Percentiles rank a stretch among this genome's conserved stretches.
Conservation (phyloP, 202 grass and related monocot genomes). For the Miscanthus sacchariflorus region DNA sequence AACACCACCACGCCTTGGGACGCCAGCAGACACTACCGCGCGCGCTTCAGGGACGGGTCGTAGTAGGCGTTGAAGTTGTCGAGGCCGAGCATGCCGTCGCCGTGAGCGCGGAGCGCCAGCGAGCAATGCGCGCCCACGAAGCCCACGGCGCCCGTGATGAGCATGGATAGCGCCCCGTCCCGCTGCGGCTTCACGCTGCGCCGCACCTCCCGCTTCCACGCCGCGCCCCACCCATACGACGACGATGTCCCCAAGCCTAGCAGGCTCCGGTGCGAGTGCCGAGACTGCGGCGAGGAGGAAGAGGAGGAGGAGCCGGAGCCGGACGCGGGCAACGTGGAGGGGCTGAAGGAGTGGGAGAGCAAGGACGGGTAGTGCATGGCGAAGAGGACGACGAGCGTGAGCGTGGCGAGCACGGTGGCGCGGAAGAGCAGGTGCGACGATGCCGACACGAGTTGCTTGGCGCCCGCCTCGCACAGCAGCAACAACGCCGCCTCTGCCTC, state of each 20-base stretch:
- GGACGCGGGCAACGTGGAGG: slow-evolving; percentile 34
- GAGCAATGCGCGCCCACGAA: slow-evolving; percentile 81
- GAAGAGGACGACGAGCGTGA: slow-evolving; percentile 63
- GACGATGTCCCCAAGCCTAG: slow-evolving; percentile 37
- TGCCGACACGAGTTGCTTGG: slow-evolving; percentile 67
- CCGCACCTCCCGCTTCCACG: slow-evolving; percentile 62
- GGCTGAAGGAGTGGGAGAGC: slow-evolving; percentile 56
- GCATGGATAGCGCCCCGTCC: slow-evolving; percentile 57
- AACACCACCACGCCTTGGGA: slow-evolving; percentile 60
- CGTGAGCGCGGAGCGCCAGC: slow-evolving; percentile 59
- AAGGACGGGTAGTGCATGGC: slow-evolving; percentile 60
- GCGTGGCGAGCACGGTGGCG: slow-evolving; percentile 70
- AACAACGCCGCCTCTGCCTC: too few species aligned
- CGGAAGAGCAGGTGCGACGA: slow-evolving; percentile 87
- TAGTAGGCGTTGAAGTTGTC: slow-evolving; percentile 92
- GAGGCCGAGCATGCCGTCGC: slow-evolving; percentile 80
- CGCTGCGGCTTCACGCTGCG: slow-evolving; percentile 52
- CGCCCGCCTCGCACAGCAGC: slow-evolving; percentile 16
- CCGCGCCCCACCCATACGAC: slow-evolving; percentile 33
- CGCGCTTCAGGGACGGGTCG: slow-evolving; percentile 65
- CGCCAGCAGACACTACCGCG: slow-evolving; percentile 62
- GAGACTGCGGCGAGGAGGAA: not conserved
- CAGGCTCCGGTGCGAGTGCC: slow-evolving; percentile 65
- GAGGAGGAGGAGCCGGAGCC: slow-evolving; percentile 4
- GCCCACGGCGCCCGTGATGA: slow-evolving; percentile 75